Evolutionary conservation across 2,329 filamentous ascomycete genomes (phyloP), one percentile per base, ranked within the genome.

Genomic region (Trichoderma aggressivum): DNA sequence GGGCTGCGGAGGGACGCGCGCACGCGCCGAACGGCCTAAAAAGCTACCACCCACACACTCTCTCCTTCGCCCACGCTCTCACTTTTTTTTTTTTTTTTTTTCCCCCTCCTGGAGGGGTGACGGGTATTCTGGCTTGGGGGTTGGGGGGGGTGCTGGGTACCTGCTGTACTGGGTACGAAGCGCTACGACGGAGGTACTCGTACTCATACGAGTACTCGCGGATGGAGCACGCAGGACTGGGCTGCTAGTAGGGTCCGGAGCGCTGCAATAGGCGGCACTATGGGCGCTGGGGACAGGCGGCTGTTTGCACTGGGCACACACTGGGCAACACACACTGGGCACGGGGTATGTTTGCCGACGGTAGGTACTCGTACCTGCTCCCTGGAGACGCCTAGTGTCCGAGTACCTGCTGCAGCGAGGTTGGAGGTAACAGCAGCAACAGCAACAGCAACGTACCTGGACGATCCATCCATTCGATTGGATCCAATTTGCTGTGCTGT

Each of bases 1-100:
- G 79, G 70, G 28, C 58, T 72, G 71, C 66, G 67, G 67, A 67
- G 69, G 75, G 77, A 77, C 78, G 79, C 70, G 74, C 72, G 72
- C 68, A 70, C 70, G 70, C 59, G 72, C 71, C 71, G 47, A 47
- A 70, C 68, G 68, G 71, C 71, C 71, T 71, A 70, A 70, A 50
- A 60, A 56, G 71, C 61, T 62, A 66, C 71, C 67, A 72, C 71
- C 65, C 65, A 72, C 71, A 72, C 70, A 63, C 59, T 58, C 53
- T 56, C 58, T 50, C 62, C 39, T 59, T 39, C 32, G 62, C 70
- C 59, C 62, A 66, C 62, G 65, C 70, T 70, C 53, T 26, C 63
- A 59, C 55, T 43, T 67, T 47, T 39, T 47, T 39, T 43, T 43
- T 43, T 61, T 43, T 43, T 43, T 61, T 47, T 59, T 21, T 34